Evolutionary conservation across 1,284 basidiomycete genomes (phyloP).

Genomic region (Neolentinus lepideus): DNA sequence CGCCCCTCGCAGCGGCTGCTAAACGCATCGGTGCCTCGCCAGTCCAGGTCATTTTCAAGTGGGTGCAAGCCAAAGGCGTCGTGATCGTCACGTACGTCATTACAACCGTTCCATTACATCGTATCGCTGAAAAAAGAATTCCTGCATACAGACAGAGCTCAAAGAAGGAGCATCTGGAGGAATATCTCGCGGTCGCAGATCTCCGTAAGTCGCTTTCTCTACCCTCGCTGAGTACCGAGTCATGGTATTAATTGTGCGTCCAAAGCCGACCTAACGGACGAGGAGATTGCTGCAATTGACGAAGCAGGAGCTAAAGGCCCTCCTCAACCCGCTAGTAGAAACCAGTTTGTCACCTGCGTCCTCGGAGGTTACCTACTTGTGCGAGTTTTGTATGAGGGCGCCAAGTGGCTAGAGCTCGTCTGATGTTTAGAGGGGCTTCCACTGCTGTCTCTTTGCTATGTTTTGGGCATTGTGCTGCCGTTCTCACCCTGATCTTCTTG

Average conservation of each 20-base stretch:
- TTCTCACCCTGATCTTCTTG: too few relatives aligned
- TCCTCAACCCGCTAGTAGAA: conserved; percentile 1
- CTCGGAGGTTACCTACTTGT: not conserved
- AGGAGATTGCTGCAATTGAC: conserved; percentile 54
- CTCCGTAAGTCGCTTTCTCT: conserved; percentile 33
- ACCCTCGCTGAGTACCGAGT: conserved; percentile 1
- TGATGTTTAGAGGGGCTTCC: too few relatives aligned
- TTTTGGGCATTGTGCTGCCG: too few relatives aligned
- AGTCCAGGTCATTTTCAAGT: conserved; percentile 64
- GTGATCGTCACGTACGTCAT: conserved; percentile 54
- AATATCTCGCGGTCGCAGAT: conserved; percentile 60
- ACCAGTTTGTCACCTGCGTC: not conserved
- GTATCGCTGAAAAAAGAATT: too few relatives aligned
- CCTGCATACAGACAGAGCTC: conserved; percentile 46
- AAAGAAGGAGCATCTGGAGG: conserved; percentile 51
- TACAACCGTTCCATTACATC: not conserved
- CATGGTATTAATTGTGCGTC: conserved; percentile 12
- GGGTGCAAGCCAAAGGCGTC: conserved; percentile 60
- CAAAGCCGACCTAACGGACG: conserved; percentile 26
- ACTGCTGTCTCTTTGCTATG: too few relatives aligned
- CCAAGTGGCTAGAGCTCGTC: not conserved
- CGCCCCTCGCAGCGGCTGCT: conserved; percentile 49
- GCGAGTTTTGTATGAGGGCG: not conserved
- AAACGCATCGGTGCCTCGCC: conserved; percentile 46
- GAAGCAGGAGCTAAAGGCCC: conserved; percentile 38